These are phyloP conservation scores for Quercus glauca DNA, from an alignment of 306 rosid genomes.

Conservation along the genomic window DNA sequence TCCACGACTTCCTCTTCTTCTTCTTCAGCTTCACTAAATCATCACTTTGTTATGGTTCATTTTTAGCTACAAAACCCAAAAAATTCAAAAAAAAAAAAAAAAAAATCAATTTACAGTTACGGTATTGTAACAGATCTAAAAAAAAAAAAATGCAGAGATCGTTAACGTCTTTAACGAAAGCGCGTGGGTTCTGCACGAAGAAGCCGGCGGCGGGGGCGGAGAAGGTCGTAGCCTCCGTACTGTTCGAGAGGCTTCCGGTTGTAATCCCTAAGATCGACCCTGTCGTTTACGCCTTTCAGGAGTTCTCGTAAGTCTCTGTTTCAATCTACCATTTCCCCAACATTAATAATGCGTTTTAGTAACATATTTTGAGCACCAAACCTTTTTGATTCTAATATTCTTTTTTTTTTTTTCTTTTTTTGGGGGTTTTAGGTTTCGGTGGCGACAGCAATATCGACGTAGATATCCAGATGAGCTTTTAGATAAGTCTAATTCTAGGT, in stretches of 20 bases:
- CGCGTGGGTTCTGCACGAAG: conserved; percentile 54
- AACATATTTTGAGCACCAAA: too few relatives aligned
- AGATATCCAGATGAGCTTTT: conserved; percentile 82
- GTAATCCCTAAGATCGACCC: conserved; percentile 92
- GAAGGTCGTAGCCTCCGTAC: conserved; percentile 77
- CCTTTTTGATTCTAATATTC: too few relatives aligned
- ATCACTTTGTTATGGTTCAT: neutral
- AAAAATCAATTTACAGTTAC: neutral
- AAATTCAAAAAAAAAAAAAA: too few relatives aligned
- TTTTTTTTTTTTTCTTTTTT: neutral
- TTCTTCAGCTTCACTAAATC: neutral
- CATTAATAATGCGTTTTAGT: too few relatives aligned
- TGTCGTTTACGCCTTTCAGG: conserved; percentile 79
- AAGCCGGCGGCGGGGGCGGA: conserved; percentile 27
- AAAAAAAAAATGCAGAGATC: conserved; percentile 53
- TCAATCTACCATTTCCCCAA: too few relatives aligned
- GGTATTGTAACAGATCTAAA: conserved; percentile 8
- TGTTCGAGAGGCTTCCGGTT: conserved; percentile 89
- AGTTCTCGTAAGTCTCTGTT: conserved; percentile 59
- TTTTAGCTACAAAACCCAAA: neutral
- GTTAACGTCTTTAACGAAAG: conserved; percentile 17
- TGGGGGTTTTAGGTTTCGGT: conserved; percentile 69
- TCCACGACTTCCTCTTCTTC: neutral
- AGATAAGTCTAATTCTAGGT: conserved; percentile 85
- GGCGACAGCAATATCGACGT: conserved; percentile 83